These are phyloP conservation scores for Tolypocladium nubicola DNA, from an alignment of 2,329 filamentous ascomycete species.

Conservation along the genomic window DNA sequence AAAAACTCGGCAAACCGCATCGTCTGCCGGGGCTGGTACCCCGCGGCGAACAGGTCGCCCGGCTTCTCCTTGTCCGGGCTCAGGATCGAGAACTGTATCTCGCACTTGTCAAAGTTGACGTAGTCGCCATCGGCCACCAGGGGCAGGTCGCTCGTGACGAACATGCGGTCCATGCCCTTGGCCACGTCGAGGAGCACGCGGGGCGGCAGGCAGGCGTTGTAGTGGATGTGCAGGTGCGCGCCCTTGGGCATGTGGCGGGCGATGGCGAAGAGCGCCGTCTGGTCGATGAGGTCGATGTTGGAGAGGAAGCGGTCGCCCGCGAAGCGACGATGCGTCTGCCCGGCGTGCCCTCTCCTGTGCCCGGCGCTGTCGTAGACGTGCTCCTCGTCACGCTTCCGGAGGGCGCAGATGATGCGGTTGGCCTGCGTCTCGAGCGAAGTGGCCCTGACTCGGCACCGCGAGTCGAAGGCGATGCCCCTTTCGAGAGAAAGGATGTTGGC, in stretches of 20 bases:
- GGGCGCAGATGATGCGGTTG: conserved; percentile 26
- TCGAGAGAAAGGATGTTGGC: conserved; percentile 20
- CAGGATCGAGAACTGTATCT: conserved; percentile 52
- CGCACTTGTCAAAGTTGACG: conserved; percentile 39
- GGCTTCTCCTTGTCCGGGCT: conserved; percentile 20
- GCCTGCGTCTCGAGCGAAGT: conserved; percentile 24
- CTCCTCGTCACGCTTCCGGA: conserved; percentile 25
- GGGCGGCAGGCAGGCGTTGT: conserved; percentile 62
- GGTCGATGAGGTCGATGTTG: conserved; percentile 40
- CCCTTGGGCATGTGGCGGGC: conserved; percentile 58
- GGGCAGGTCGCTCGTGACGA: conserved; percentile 48
- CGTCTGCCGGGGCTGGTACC: conserved; percentile 33
- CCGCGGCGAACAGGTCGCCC: conserved; percentile 35
- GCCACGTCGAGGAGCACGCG: conserved; percentile 44
- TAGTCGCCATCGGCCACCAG: conserved; percentile 29
- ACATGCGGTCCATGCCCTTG: conserved; percentile 53
- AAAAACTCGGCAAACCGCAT: conserved; percentile 35
- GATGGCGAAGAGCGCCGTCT: conserved; percentile 47
- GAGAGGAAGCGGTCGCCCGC: conserved; percentile 48
- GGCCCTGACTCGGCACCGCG: conserved; percentile 19
- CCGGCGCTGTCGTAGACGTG: conserved; percentile 23
- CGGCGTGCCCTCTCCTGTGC: conserved; percentile 24
- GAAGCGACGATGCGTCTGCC: conserved; percentile 34
- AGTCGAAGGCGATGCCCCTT: conserved; percentile 28
- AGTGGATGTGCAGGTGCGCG: conserved; percentile 64